These are phyloP conservation scores for Nepenthes mirabilis DNA, from an alignment of 148 eudicot genomes.

Conservation along the genomic window DNA sequence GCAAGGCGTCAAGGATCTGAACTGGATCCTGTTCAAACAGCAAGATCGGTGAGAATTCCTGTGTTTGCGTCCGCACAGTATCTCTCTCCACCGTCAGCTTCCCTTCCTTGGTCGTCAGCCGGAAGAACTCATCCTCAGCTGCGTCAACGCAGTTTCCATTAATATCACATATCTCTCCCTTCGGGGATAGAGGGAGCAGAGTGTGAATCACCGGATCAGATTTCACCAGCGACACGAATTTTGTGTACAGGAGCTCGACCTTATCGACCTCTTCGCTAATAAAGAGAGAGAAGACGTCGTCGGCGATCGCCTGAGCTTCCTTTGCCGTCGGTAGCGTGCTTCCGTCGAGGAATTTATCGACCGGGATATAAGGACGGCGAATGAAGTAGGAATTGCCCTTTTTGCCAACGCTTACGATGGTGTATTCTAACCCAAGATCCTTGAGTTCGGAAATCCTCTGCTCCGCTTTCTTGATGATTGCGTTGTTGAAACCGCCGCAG, in stretches of 20 bases:
- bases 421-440: constrained; percentile 28
- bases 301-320: constrained; percentile 64
- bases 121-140: constrained; percentile 56
- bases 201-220: constrained; percentile 58
- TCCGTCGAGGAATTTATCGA: constrained; percentile 41
- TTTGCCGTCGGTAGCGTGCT: constrained; percentile 41
- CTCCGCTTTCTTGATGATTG: constrained; percentile 47
- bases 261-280: constrained; percentile 63
- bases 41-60: constrained; percentile 34
- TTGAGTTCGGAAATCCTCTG: constrained; percentile 30
- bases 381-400: constrained; percentile 49
- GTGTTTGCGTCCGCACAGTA: constrained; percentile 19
- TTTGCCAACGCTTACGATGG: constrained; percentile 49
- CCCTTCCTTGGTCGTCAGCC: constrained; percentile 64
- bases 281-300: constrained; percentile 53
- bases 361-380: constrained; percentile 41
- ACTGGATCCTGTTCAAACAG: constrained; percentile 84
- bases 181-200: constrained; percentile 46
- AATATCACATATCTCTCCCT: constrained; percentile 54
- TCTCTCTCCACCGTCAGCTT: constrained; percentile 71
- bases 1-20: constrained; percentile 68
- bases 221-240: constrained; percentile 52
- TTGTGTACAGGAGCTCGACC: constrained; percentile 57
- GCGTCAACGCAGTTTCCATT: constrained; percentile 60
- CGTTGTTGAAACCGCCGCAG: constrained; percentile 60